Evolutionary conservation across 805 yeast genomes (phyloP).

Genomic region (Millerozyma acaciae): DNA sequence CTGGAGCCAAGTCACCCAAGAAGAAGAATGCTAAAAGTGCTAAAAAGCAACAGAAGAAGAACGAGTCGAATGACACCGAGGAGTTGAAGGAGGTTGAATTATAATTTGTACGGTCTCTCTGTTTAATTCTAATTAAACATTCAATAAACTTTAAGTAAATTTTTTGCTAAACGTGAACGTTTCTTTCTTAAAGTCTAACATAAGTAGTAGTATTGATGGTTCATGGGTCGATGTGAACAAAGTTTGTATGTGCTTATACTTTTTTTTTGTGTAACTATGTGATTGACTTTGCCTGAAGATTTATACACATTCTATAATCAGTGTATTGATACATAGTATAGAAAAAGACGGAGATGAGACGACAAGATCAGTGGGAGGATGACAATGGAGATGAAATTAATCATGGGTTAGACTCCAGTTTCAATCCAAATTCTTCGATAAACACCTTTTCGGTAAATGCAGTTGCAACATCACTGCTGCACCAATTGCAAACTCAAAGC

Average conservation of each 20-base stretch:
- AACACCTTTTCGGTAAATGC: slow-evolving; percentile 6
- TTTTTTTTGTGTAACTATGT: no score
- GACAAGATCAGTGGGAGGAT: slow-evolving; percentile 1
- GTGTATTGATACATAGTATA: neutral
- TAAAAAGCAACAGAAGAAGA: slow-evolving; percentile 1
- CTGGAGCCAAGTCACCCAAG: neutral
- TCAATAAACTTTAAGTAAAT: no score
- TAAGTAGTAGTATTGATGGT: no score
- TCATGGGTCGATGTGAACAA: no score
- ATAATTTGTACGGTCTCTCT: slow-evolving; percentile 1
- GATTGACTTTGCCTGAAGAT: no score
- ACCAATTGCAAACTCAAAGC: slow-evolving; percentile 24
- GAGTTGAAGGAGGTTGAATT: slow-evolving; percentile 7
- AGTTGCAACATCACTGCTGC: slow-evolving; percentile 14
- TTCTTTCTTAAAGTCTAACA: no score
- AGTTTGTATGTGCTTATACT: no score
- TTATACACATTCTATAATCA: no score
- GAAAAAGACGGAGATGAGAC: slow-evolving; percentile 1
- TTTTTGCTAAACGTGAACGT: no score
- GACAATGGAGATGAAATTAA: neutral
- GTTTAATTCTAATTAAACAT: neutral
- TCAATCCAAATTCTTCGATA: neutral
- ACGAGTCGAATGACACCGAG: neutral
- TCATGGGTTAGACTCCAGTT: slow-evolving; percentile 6
- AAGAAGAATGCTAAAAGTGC: slow-evolving; percentile 1